These are phyloP conservation scores for Cornus florida DNA, from an alignment of 148 eudicot species.

Conservation along the genomic window DNA sequence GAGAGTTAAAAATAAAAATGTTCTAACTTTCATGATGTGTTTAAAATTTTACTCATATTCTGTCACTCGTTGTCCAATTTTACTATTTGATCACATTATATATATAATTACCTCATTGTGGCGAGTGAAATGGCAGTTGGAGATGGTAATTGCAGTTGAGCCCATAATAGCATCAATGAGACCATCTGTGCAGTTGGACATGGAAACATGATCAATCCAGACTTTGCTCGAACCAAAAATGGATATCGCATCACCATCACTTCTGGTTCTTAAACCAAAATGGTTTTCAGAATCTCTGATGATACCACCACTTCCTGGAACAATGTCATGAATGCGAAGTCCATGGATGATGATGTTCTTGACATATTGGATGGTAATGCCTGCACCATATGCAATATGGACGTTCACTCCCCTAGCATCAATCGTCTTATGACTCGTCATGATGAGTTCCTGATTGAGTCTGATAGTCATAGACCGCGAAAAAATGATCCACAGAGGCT, in stretches of 20 bases:
- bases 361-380: slow-evolving; percentile 55
- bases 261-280: slow-evolving; percentile 40
- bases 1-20: no score
- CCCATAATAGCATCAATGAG: not conserved
- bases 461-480: slow-evolving; percentile 44
- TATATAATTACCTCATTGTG: slow-evolving; percentile 6
- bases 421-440: slow-evolving; percentile 57
- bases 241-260: slow-evolving; percentile 67
- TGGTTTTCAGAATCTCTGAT: slow-evolving; percentile 54
- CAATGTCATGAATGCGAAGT: slow-evolving; percentile 50
- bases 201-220: slow-evolving; percentile 74
- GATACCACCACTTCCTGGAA: slow-evolving; percentile 34
- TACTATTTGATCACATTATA: no score
- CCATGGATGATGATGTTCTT: slow-evolving; percentile 66
- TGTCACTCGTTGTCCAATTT: no score
- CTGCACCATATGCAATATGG: slow-evolving; percentile 49
- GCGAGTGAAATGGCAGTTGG: slow-evolving; percentile 12
- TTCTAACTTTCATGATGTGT: no score
- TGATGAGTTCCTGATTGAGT: slow-evolving; percentile 50
- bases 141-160: slow-evolving; percentile 5
- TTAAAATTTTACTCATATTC: no score
- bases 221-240: slow-evolving; percentile 42
- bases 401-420: slow-evolving; percentile 62
- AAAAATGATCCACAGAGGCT: slow-evolving; percentile 73
- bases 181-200: slow-evolving; percentile 32